A percentile compares a stretch with the other conserved stretches of the same genome.
These are phyloP conservation scores for Psilocybe cyanescens DNA, from an alignment of 768 basidiomycete genomes.

Conservation along the genomic window DNA sequence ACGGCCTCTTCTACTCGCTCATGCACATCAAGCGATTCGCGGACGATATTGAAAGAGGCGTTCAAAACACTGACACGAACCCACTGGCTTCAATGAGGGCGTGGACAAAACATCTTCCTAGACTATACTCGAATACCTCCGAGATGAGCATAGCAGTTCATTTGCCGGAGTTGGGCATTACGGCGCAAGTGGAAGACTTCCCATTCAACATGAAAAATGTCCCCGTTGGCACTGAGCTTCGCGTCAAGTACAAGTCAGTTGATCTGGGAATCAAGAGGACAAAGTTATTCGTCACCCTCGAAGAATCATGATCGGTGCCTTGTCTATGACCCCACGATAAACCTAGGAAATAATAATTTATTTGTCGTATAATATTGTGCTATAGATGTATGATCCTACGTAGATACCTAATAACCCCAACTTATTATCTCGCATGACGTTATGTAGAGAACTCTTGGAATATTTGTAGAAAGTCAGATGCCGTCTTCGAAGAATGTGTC, in stretches of 20 bases:
- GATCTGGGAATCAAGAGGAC: slow-evolving; percentile 32
- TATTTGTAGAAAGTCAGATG: too few species aligned
- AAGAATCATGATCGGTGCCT: neutral
- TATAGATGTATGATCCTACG: neutral
- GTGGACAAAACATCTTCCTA: slow-evolving; percentile 12
- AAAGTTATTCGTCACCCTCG: slow-evolving; percentile 17
- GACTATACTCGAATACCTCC: neutral
- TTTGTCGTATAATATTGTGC: neutral
- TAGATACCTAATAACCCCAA: neutral
- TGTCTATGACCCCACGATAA: neutral
- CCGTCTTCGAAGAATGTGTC: too few species aligned
- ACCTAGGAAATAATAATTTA: neutral
- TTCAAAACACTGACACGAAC: slow-evolving; percentile 14
- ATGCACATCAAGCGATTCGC: slow-evolving; percentile 43
- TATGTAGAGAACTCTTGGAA: too few species aligned
- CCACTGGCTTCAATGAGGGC: slow-evolving; percentile 30
- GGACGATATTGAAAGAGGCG: slow-evolving; percentile 28
- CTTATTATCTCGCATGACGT: neutral
- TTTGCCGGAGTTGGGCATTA: slow-evolving; percentile 25
- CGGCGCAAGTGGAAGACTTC: slow-evolving; percentile 14
- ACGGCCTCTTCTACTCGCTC: slow-evolving; percentile 38
- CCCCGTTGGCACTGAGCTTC: slow-evolving; percentile 18
- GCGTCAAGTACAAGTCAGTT: slow-evolving; percentile 30
- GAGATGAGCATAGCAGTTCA: slow-evolving; percentile 2
- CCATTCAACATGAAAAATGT: neutral